Conservation (phyloP, 2,329 filamentous ascomycete genomes). For the Volutella citrinella region DNA sequence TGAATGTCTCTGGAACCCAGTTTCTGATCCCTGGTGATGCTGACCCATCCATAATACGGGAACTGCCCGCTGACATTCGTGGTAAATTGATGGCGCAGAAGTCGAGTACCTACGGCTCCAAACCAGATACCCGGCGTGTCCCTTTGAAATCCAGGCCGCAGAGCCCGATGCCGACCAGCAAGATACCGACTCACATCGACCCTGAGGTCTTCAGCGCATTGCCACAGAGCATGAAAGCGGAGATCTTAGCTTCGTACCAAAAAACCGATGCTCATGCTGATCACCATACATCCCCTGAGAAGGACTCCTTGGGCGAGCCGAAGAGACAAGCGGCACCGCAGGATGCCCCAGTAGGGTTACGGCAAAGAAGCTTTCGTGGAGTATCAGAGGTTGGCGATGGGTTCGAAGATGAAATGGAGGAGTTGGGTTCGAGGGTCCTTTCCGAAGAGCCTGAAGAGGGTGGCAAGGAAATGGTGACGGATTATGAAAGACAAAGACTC, state of each 20-base stretch:
- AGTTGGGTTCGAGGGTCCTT: slow-evolving; percentile 70
- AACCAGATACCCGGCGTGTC: no score
- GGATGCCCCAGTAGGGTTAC: no score
- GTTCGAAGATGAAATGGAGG: slow-evolving; percentile 37
- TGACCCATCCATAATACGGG: slow-evolving; percentile 77
- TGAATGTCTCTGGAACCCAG: slow-evolving; percentile 84
- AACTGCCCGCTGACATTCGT: slow-evolving; percentile 80
- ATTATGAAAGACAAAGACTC: slow-evolving; percentile 58
- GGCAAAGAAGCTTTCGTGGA: no score
- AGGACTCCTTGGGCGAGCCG: no score
- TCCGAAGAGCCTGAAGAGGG: slow-evolving; percentile 80
- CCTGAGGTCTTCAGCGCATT: slow-evolving; percentile 78
- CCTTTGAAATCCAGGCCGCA: slow-evolving; percentile 37
- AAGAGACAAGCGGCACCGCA: no score
- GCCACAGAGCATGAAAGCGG: slow-evolving; percentile 80
- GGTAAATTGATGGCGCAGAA: slow-evolving; percentile 66
- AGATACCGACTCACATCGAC: slow-evolving; percentile 77
- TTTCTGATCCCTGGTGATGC: slow-evolving; percentile 85
- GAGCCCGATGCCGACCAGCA: slow-evolving; percentile 36
- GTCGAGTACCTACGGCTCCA: no score
- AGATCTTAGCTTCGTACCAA: slow-evolving; percentile 80
- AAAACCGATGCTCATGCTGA: slow-evolving; percentile 56
- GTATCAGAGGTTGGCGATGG: slow-evolving; percentile 29
- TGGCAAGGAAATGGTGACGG: slow-evolving; percentile 71
- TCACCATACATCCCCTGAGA: no score